Conservation (phyloP, 1,284 basidiomycete genomes). For the Ganoderma lingzhi region DNA sequence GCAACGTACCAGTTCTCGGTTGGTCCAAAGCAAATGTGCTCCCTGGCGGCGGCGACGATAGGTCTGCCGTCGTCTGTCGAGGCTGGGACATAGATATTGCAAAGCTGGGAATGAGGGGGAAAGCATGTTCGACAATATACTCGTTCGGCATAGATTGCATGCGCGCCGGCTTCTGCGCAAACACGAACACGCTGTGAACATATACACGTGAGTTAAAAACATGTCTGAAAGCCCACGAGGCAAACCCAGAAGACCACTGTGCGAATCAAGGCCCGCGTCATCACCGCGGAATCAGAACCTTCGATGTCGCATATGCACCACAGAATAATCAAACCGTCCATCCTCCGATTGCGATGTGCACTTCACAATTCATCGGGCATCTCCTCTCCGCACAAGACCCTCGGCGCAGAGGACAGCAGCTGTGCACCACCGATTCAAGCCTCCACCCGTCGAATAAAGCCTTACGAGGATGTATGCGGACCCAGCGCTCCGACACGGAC, state of each 20-base stretch:
- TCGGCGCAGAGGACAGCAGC: not conserved
- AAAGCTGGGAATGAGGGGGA: conserved; percentile 61
- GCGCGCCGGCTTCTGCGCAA: conserved; percentile 45
- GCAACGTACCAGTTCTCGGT: conserved; percentile 37
- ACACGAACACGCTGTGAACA: conserved; percentile 42
- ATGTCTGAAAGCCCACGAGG: not conserved
- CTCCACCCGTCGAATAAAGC: not conserved
- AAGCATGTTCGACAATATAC: conserved; percentile 50
- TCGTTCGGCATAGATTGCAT: conserved; percentile 18
- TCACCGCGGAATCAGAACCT: not conserved
- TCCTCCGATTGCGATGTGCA: too few relatives aligned
- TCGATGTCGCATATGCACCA: not conserved
- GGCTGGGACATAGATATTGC: conserved; percentile 62
- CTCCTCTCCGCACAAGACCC: not conserved
- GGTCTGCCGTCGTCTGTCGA: conserved; percentile 37
- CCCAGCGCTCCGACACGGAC: conserved; percentile 16
- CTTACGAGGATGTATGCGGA: not conserved
- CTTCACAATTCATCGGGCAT: too few relatives aligned
- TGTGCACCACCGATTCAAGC: not conserved
- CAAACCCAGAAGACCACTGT: not conserved
- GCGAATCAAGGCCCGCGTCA: not conserved
- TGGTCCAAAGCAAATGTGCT: conserved; percentile 28
- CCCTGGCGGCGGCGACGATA: conserved; percentile 29
- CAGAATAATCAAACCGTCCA: not conserved
- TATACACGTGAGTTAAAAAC: conserved; percentile 11